A percentile compares a stretch with the other conserved stretches of the same genome.
Evolutionary conservation across 306 rosid species (phyloP).

Genomic region (Styphnolobium japonicum): DNA sequence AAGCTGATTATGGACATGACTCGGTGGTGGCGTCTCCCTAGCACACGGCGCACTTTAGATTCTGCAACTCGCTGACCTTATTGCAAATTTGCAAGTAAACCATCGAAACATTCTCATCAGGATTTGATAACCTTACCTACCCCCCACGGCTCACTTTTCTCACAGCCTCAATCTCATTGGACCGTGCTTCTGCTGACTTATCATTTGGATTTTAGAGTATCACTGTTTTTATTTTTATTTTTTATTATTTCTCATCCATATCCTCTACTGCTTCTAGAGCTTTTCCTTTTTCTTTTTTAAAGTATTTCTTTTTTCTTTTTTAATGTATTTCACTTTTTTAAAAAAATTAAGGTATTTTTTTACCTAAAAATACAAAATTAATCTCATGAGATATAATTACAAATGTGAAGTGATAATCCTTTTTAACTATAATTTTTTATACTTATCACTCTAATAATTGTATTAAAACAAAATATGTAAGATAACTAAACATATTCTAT

Average conservation of each 20-base stretch:
- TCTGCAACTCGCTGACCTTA: constrained; percentile 7
- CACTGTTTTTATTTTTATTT: not conserved
- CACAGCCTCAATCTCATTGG: constrained; percentile 32
- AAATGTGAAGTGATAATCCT: no score
- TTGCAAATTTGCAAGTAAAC: no score
- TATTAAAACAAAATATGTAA: no score
- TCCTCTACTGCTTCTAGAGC: not conserved
- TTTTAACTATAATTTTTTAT: no score
- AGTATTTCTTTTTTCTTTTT: no score
- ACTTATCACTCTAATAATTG: no score
- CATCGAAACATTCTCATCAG: not conserved
- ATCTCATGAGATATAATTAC: no score
- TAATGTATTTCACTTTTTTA: no score
- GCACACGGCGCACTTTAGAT: not conserved
- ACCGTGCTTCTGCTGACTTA: not conserved
- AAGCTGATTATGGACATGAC: not conserved
- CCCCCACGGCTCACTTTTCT: not conserved
- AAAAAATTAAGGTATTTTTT: no score
- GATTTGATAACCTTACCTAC: not conserved
- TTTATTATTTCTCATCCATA: not conserved
- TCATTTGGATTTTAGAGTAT: not conserved
- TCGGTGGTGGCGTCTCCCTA: not conserved
- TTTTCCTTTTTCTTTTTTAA: no score
- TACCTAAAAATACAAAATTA: no score
- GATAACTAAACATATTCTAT: no score